Evolutionary conservation across 2,329 filamentous ascomycete genomes (phyloP), one percentile per base, ranked within the genome.

Genomic region (Mariannaea elegans): DNA sequence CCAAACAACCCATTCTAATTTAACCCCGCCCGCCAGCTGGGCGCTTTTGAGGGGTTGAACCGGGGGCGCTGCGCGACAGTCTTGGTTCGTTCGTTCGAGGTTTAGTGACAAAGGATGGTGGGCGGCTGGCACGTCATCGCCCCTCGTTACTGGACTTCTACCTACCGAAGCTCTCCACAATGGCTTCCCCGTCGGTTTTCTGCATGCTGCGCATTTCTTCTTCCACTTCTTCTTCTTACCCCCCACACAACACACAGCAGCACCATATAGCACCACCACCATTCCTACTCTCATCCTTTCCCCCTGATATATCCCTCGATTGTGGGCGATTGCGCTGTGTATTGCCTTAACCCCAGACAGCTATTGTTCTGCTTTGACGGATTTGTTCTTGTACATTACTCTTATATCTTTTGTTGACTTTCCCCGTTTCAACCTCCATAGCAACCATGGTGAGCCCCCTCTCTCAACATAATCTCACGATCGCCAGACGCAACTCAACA

Each of bases 391-490:
- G 27, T 41, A 19, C 36, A 48, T 38, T 53, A 31, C 36, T 49
- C 29, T 19, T 39, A 31, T 42, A 29, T 16, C 42, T 27, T 46
- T 54, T 54, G 51, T 54, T 54, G 44, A 54, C 51, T 34, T 46
- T 49, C 31, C 29, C 34, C 38, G 29, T 7, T 31, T 36, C 10
- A 27, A 39, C 23, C n/a, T 36, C 49, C 49, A 44, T 53, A 59
- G 56, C 56, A 59, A 59, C 56, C 49, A 59, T 59, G 56, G 56
- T 59, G 49, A 59, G 56, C 49, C 44, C 42, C 49, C 42, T 41
- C 48, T 47, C 19, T 23, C 38, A 45, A 10, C 16, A 24, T 21
- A 29, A 41, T 32, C 16, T 21, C 19, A 18, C 42, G 24, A 41
- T 27, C 27, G n/a, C 48, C 42, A 23, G 27, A 36, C 29, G 21